A percentile compares a stretch with the other conserved stretches of the same genome.
Conservation (phyloP, 495 filamentous ascomycete genomes). For the Daldinia bambusicola region DNA sequence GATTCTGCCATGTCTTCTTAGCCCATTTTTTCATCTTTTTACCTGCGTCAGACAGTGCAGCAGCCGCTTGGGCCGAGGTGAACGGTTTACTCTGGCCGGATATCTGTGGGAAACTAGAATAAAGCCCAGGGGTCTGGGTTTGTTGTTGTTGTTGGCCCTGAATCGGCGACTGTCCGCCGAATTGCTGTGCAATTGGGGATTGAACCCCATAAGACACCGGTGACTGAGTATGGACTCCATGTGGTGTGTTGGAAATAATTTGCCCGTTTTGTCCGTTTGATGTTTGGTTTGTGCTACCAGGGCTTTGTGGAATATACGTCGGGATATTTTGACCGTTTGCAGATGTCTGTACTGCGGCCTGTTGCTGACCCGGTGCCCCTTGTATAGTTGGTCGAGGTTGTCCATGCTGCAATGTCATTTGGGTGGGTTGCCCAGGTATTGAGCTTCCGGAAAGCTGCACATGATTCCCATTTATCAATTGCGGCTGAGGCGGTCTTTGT, state of each 20-base stretch:
- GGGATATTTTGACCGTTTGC: constrained; percentile 13
- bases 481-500: constrained; percentile 29
- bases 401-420: constrained; percentile 21
- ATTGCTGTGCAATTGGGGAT: constrained; percentile 16
- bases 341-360: constrained; percentile 6
- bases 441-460: constrained; percentile 2
- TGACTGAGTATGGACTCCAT: constrained; percentile 15
- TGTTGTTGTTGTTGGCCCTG: constrained; percentile 29
- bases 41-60: constrained; percentile 40
- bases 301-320: constrained; percentile 14
- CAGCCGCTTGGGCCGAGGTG: constrained; percentile 36
- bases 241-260: neutral
- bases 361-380: constrained; percentile 28
- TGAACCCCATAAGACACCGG: constrained; percentile 24
- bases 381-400: constrained; percentile 30
- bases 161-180: constrained; percentile 16
- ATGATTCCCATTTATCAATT: constrained; percentile 22
- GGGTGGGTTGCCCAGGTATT: constrained; percentile 16
- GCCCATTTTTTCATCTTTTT: constrained; percentile 50
- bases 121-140: neutral
- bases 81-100: constrained; percentile 31
- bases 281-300: constrained; percentile 10
- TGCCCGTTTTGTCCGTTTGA: constrained; percentile 27
- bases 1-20: constrained; percentile 43
- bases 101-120: constrained; percentile 12